phyloP scores from a whole-genome alignment of 176 grass and related monocot species.

The Bonia amplexicaulis region DNA sequence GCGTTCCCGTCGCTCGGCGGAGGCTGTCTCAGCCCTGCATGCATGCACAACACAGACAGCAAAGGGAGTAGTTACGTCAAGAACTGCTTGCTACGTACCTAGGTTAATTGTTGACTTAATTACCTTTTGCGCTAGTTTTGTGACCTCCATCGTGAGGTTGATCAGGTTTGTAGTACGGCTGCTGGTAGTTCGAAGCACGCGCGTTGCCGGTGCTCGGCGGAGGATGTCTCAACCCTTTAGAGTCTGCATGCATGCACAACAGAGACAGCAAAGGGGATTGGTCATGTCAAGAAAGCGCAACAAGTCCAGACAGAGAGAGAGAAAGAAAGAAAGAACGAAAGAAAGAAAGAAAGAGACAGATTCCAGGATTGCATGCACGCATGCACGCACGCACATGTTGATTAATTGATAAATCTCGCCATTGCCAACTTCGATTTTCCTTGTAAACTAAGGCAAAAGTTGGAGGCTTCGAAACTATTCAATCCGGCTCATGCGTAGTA shows the following conservation, averaged over 20 bases:
- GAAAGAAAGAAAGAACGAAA: background rate
- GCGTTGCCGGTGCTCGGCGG: background rate
- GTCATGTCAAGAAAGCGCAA: background rate
- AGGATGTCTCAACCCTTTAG: background rate
- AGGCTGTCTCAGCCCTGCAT: background rate
- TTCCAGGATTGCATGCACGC: background rate
- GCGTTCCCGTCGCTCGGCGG: background rate
- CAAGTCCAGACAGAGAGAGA: background rate
- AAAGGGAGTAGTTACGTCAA: background rate
- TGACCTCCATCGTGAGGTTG: background rate
- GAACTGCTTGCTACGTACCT: background rate
- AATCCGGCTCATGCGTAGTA: background rate
- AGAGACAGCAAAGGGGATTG: background rate
- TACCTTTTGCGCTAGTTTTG: background rate
- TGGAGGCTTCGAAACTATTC: background rate
- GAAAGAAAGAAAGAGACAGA: background rate
- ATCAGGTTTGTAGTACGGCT: background rate
- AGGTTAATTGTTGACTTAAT: background rate
- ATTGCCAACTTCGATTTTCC: background rate
- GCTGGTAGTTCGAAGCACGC: background rate
- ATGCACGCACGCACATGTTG: background rate
- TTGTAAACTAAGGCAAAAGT: background rate
- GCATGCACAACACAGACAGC: background rate
- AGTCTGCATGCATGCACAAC: background rate
- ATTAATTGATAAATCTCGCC: background rate